Conservation (phyloP, 331 rosid species). For the Rhamnella rubrinervis region DNA sequence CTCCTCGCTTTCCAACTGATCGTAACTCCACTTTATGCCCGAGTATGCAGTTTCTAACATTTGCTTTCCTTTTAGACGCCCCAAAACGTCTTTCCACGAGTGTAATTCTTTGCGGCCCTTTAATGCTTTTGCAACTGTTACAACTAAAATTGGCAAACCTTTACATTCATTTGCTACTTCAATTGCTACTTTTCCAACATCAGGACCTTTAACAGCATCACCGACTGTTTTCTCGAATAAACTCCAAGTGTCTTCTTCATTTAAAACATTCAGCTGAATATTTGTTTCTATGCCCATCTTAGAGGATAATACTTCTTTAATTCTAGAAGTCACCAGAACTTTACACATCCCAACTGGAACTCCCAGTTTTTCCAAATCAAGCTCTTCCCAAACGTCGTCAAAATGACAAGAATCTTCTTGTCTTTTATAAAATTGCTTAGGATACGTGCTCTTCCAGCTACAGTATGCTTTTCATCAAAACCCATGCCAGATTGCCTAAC, state of each 20-base stretch:
- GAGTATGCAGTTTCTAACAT: not conserved
- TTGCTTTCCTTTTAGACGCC: not conserved
- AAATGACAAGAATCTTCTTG: not conserved
- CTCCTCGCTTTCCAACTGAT: not conserved
- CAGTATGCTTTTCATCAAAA: too few relatives aligned
- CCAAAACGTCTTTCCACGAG: not conserved
- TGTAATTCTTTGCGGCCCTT: not conserved
- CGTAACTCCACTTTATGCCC: not conserved
- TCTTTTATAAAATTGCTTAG: too few relatives aligned
- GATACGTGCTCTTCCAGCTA: not conserved
- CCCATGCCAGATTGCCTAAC: too few relatives aligned
- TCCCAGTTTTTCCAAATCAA: not conserved
- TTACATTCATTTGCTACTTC: slow-evolving; percentile 2
- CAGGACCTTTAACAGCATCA: not conserved
- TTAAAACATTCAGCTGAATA: not conserved
- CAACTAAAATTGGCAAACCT: slow-evolving; percentile 29
- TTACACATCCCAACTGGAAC: not conserved
- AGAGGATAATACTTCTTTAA: slow-evolving; percentile 1
- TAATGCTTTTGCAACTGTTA: not conserved
- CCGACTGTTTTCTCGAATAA: not conserved
- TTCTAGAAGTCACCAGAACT: slow-evolving; percentile 2
- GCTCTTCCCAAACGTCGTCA: slow-evolving; percentile 9
- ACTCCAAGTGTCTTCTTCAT: slow-evolving; percentile 17
- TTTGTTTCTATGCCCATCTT: not conserved
- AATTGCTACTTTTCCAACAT: not conserved